Evolutionary conservation across 108 stramenopile species (phyloP), one percentile per base, ranked within the genome.

Genomic region (Aurantiochytrium sp.): DNA sequence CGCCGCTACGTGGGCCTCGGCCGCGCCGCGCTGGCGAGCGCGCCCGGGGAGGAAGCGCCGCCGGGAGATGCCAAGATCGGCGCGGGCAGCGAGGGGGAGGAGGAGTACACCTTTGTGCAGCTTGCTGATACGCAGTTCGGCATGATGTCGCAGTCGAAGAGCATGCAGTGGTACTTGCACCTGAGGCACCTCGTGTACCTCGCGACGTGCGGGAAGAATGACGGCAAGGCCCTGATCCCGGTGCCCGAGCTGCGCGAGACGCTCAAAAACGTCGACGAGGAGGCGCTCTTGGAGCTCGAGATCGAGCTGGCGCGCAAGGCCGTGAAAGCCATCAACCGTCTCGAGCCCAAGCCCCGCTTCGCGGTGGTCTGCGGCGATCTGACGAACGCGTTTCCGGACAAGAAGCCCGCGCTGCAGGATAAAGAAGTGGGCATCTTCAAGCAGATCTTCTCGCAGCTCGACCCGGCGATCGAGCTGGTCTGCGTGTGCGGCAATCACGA

Each of bases 401-500:
- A 81, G 4, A 41, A 93, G 86, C 94, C 93, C 85, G 93, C 94
- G 5, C 92, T 93, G 68, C 94, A 96, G 90, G 90, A 94, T 34
- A 85, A 90, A 37, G 93, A 95, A 68, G 89, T 91, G 59, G 68
- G 65, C 34, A 93, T 94, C 50, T 95, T 94, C 86, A 89, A 95
- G 89, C 54, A 53, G 34, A 89, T 90, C 17, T 94, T 92, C 90
- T 53, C 88, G 5, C 68, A 59, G 34, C 88, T 96, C 4, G 91
- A 96, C 85, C 85, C 90, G 17, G 92, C 92, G 68, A 96, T 96
- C 90, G 93, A 93, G 4, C 55, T 96, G 45, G 94, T 96, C 24
- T 96, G 95, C 85, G 68, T 95, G 30, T 96, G 95, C 87, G 95
- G 95, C 17, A 96, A 96, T 86, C 95, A 96, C 85, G 94, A 96